phyloP scores from a whole-genome alignment of 177 flowering plant species.

The Vitis hybrid region DNA sequence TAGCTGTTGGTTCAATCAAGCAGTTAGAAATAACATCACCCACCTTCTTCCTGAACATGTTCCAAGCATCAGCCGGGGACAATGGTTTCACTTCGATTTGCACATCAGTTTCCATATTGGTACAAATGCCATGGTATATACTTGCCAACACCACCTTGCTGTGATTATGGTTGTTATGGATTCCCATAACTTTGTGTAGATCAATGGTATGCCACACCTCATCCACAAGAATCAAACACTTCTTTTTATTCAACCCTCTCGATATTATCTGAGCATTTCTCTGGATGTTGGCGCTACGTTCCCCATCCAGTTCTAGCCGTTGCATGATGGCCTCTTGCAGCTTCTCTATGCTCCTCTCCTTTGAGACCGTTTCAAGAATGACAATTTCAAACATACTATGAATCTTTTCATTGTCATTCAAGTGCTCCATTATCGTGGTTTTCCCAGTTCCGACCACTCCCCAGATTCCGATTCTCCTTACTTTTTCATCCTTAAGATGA shows the following conservation, averaged over 20 bases:
- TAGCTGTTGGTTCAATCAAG: conserved; percentile 10
- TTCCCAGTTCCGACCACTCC: conserved; percentile 13
- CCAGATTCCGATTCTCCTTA: conserved; percentile 8
- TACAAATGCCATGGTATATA: conserved; percentile 6
- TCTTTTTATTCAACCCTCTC: conserved; percentile 8
- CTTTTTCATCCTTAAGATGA: not conserved
- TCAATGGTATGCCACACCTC: conserved; percentile 7
- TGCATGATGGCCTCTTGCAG: conserved; percentile 11
- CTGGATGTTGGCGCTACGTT: not conserved
- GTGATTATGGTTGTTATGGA: not conserved
- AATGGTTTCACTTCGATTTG: conserved; percentile 10
- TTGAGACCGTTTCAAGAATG: conserved; percentile 4
- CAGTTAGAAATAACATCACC: conserved; percentile 8
- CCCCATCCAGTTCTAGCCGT: conserved; percentile 9
- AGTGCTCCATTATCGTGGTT: conserved; percentile 13
- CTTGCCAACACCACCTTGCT: conserved; percentile 23
- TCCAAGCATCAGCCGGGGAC: conserved; percentile 14
- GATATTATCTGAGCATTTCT: conserved; percentile 6
- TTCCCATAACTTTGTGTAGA: conserved; percentile 10
- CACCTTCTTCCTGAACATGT: conserved; percentile 15
- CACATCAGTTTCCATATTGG: conserved; percentile 4
- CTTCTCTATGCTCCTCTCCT: conserved; percentile 2
- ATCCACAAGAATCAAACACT: conserved; percentile 23
- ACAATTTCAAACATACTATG: conserved; percentile 18
- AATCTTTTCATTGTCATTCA: conserved; percentile 14